Evolutionary conservation across 108 stramenopile genomes (phyloP), one percentile per base, ranked within the genome.

Genomic region (Cyclotella atomus): DNA sequence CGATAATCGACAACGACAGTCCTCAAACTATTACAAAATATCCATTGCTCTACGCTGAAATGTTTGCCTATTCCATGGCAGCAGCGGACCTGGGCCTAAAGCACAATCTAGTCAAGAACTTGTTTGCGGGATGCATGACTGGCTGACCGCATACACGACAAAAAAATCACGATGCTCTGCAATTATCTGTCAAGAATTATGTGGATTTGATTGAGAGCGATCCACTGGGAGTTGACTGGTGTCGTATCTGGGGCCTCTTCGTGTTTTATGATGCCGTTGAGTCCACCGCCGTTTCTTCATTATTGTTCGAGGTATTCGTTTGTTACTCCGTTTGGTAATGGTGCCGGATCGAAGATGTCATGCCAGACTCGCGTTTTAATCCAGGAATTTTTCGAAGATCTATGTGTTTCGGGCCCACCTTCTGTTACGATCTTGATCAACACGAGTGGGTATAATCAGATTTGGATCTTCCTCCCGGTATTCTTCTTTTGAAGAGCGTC

Each of bases 101-200:
- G 41, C 83, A 84, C 71, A 80, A 64, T 25, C 33, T 84, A 21
- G 55, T 79, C 12, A 56, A 66, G 17, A 71, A 45, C 30, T 56
- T 86, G 12, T 83, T 63, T 44, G 76, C 83, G n/a, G 85, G 85
- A 10, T 86, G 85, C 65, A 86, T 86, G 85, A 79, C 83, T 17
- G 55, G 50, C 20, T 81, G 79, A 67, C 85, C 85, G 7, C 71
- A 82, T n/a, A 43, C 59, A 14, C 55, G 62, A 21, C 72, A 32
- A 34, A 65, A 56, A 25, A 62, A 82, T 16, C 21, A 24, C 20
- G 53, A 80, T 28, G 69, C 75, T 25, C 43, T 83, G 23, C 14
- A 53, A 29, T 41, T 63, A 64, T 64, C 70, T 44, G 81, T 72
- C n/a, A 71, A 49, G 33, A 47, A 6, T 0, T 83, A 78, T 54